These are phyloP conservation scores for Trypanosoma lewisi DNA, from an alignment of 208 protist genomes.

Conservation along the genomic window DNA sequence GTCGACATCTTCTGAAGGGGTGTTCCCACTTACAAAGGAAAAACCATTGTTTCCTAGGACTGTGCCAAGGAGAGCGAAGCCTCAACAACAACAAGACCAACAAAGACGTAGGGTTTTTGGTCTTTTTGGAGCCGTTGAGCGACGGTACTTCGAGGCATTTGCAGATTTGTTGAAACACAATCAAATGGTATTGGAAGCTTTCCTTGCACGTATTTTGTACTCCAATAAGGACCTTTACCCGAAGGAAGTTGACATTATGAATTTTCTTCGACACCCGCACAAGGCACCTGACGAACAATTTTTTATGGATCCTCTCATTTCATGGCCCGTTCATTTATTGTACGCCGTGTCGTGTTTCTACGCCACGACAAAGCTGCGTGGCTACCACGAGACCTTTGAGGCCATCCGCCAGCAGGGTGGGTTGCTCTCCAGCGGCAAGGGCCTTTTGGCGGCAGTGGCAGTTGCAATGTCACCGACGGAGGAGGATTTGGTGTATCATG, in stretches of 20 bases:
- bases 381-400: slow-evolving; percentile 39
- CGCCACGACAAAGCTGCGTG: slow-evolving; percentile 46
- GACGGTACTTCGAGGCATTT: slow-evolving; percentile 48
- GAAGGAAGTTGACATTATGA: slow-evolving; percentile 14
- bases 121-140: slow-evolving; percentile 72
- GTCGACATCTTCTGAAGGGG: background rate
- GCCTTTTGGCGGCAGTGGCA: slow-evolving; percentile 62
- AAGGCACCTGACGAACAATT: slow-evolving; percentile 36
- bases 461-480: slow-evolving; percentile 63
- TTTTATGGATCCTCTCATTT: slow-evolving; percentile 58
- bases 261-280: slow-evolving; percentile 11
- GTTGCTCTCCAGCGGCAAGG: slow-evolving; percentile 61
- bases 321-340: slow-evolving; percentile 72
- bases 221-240: slow-evolving; percentile 6
- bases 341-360: slow-evolving; percentile 70
- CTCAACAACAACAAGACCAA: no score
- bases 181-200: slow-evolving; percentile 35
- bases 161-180: slow-evolving; percentile 36
- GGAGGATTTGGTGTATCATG: slow-evolving; percentile 36
- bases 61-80: background rate
- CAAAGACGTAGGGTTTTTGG: no score
- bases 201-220: slow-evolving; percentile 26
- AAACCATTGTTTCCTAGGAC: background rate
- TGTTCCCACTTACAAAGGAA: background rate
- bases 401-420: slow-evolving; percentile 34